Evolutionary conservation across 73 alveolate species (phyloP).

Genomic region (Diophrys appendiculata): DNA sequence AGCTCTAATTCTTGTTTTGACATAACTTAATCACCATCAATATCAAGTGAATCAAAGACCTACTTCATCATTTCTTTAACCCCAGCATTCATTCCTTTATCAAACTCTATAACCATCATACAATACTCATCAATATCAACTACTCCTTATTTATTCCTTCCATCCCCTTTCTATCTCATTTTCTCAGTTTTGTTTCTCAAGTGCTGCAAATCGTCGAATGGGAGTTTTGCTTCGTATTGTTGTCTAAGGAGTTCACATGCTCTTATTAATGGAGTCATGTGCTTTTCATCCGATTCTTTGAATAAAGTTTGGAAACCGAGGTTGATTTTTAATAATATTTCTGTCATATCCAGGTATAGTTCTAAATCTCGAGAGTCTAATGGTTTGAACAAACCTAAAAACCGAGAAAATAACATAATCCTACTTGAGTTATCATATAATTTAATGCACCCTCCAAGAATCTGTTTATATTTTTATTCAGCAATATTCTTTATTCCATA

Average conservation of each 20-base stretch:
- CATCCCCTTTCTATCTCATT: background rate
- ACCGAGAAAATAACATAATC: background rate
- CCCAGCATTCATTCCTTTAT: conserved; percentile 1
- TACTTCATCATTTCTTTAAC: background rate
- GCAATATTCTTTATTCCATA: background rate
- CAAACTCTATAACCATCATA: background rate
- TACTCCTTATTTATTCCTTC: background rate
- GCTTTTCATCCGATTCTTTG: background rate
- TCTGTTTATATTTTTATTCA: background rate
- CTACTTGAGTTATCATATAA: background rate
- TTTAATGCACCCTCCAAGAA: background rate
- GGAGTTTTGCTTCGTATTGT: background rate
- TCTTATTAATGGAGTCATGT: background rate
- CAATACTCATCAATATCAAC: background rate
- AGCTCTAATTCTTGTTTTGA: background rate
- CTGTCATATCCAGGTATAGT: background rate
- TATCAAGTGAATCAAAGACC: background rate
- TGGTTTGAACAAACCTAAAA: background rate
- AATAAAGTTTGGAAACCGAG: background rate
- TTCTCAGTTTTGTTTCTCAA: background rate
- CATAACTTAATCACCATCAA: background rate
- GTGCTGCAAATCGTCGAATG: background rate
- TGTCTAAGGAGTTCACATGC: background rate
- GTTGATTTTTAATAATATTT: background rate
- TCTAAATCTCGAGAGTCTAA: background rate